phyloP scores from a whole-genome alignment of 2,329 filamentous ascomycete species.

The Lachnum nothofagi region DNA sequence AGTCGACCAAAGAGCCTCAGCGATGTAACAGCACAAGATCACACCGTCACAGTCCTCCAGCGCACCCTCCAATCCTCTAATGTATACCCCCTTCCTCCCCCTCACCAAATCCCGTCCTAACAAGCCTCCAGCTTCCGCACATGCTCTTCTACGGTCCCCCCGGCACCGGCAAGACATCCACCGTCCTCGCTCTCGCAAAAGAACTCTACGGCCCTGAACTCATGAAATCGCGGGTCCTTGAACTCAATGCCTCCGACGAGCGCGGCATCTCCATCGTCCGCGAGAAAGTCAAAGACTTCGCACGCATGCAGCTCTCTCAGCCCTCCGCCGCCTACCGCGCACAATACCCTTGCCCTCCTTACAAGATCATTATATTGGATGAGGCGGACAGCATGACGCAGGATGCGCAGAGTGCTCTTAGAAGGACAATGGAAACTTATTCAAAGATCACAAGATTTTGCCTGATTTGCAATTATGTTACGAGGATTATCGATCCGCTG shows the following conservation, averaged over 20 bases:
- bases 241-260: conserved; percentile 98
- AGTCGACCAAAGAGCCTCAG: conserved; percentile 90
- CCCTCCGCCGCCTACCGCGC: conserved; percentile 60
- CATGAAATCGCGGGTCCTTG: conserved; percentile 88
- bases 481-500: conserved; percentile 92
- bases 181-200: conserved; percentile 92
- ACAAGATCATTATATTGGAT: conserved; percentile 98
- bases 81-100: conserved; percentile 40
- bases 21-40: conserved; percentile 96
- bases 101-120: conserved; percentile 14
- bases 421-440: conserved; percentile 97
- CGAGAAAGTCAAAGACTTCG: conserved; percentile 98
- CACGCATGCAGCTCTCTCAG: conserved; percentile 86
- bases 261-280: conserved; percentile 95
- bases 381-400: conserved; percentile 99
- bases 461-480: conserved; percentile 97
- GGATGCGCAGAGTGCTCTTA: conserved; percentile 87
- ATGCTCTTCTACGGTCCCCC: conserved; percentile 99
- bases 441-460: conserved; percentile 95
- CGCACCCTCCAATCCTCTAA: conserved; percentile 93
- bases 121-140: conserved; percentile 68
- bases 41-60: conserved; percentile 88
- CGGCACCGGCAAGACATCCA: conserved; percentile 96
- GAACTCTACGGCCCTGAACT: conserved; percentile 95
- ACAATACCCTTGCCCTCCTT: conserved; percentile 87